Conservation (phyloP, 371 early-diverging fungal genomes). For the Mucor ambiguus region DNA sequence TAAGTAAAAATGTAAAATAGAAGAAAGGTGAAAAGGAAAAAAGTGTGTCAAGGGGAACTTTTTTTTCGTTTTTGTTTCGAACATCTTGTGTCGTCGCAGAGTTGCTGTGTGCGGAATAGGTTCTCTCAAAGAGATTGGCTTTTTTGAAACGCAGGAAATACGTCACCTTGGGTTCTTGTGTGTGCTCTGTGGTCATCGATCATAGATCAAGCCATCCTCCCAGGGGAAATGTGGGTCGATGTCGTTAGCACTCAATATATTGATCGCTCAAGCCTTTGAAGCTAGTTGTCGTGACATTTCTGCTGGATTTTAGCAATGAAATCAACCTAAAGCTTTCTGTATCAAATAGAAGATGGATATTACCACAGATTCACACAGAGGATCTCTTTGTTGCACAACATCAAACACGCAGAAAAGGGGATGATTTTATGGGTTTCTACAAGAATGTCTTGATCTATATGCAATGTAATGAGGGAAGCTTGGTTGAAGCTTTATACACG, state of each 20-base stretch:
- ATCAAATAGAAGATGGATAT: neutral
- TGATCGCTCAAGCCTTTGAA: neutral
- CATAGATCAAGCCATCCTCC: neutral
- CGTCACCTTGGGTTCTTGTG: constrained; percentile 1
- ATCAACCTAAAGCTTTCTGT: neutral
- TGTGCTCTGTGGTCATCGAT: neutral
- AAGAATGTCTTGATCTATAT: too few species aligned
- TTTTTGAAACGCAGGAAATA: constrained; percentile 7
- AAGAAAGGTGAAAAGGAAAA: constrained; percentile 3
- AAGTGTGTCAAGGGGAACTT: constrained; percentile 18
- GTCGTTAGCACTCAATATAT: neutral
- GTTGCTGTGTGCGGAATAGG: neutral
- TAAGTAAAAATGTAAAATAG: neutral
- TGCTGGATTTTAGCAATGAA: neutral
- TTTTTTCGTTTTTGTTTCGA: neutral
- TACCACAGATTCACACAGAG: too few species aligned
- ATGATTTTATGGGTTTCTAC: too few species aligned
- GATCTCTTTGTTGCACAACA: too few species aligned
- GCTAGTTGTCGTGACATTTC: neutral
- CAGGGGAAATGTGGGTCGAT: neutral
- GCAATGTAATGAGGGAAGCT: too few species aligned
- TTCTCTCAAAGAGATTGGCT: constrained; percentile 11
- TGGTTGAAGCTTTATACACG: too few species aligned
- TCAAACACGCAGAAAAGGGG: too few species aligned
- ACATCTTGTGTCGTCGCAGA: neutral